Evolutionary conservation across 352 stramenopile species (phyloP), one percentile per base, ranked within the genome.

Genomic region (Phytophthora ohioensis): DNA sequence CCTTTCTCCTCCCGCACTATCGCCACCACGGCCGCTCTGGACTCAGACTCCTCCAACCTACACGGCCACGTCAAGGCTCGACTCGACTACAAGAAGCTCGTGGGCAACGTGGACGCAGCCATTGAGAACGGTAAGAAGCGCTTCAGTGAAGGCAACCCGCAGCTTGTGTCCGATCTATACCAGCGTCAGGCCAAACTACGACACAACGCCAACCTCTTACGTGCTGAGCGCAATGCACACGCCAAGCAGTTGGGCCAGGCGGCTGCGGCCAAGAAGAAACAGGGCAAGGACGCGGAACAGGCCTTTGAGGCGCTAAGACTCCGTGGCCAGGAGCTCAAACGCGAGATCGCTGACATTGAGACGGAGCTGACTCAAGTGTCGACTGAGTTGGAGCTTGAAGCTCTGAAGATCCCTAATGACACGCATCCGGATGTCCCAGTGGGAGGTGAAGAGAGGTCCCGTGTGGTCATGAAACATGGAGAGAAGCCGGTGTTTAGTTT

Each of bases 21-120:
- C 9, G 36, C 56, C 41, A 67, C 69, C 34, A 57, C 62, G 12
- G 42, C 56, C 32, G 46, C 34, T 7, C n/a, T 46, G 38, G 34
- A n/a, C 31, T 42, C 49, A 8, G 47, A 70, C 10, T 76, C 71
- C 1, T 72, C 80, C 15, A 79, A 82, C 38, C 75, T 85, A 46
- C 81, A 91, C 57, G 56, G 72, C 45, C 81, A 91, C 65, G 67
- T 95, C 41, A 81, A 93, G 67, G 84, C 86, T 8, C 84, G 88
- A 43, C 69, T 93, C 30, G 86, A 95, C 71, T 95, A 90, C 75
- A 91, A 88, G 58, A 88, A 87, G 64, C 75, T 95, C 11, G 75
- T 79, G 12, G 71, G 71, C 4, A 86, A 92, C 52, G 58, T 93
- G 27, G 79, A 90, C 4, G 76, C 64, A 1, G 80, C 79, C 6